Conservation (phyloP, 2,329 filamentous ascomycete species). For the Fonsecaea monophora region DNA sequence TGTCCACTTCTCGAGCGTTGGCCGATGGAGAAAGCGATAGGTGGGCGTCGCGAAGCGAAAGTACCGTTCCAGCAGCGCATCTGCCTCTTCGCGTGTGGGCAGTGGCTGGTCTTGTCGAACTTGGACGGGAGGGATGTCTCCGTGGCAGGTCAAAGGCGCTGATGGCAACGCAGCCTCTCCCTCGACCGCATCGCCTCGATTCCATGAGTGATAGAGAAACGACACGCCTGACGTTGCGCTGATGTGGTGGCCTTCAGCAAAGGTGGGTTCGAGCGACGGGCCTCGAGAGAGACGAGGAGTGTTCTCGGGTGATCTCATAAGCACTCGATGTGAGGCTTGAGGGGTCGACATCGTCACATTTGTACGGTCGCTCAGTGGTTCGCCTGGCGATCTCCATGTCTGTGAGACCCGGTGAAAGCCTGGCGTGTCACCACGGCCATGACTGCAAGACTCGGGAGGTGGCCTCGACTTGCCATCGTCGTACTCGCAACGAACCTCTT, state of each 20-base stretch:
- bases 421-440: neutral
- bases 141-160: constrained; percentile 40
- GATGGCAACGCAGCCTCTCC: constrained; percentile 51
- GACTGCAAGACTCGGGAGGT: neutral
- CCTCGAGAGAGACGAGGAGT: constrained; percentile 21
- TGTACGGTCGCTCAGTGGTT: neutral
- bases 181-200: constrained; percentile 45
- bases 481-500: constrained; percentile 37
- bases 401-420: neutral
- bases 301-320: neutral
- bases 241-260: constrained; percentile 55
- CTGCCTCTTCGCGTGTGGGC: constrained; percentile 44
- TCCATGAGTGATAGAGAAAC: constrained; percentile 68
- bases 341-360: neutral
- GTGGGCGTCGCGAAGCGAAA: constrained; percentile 64
- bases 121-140: constrained; percentile 53
- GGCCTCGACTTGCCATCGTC: constrained; percentile 27
- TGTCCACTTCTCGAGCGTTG: constrained; percentile 56
- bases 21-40: constrained; percentile 60
- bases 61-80: constrained; percentile 56
- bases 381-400: neutral
- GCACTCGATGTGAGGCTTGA: neutral
- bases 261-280: constrained; percentile 35
- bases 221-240: constrained; percentile 57
- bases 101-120: constrained; percentile 44